Conservation (phyloP, 73 alveolate genomes). For the Uronychia setigera region DNA sequence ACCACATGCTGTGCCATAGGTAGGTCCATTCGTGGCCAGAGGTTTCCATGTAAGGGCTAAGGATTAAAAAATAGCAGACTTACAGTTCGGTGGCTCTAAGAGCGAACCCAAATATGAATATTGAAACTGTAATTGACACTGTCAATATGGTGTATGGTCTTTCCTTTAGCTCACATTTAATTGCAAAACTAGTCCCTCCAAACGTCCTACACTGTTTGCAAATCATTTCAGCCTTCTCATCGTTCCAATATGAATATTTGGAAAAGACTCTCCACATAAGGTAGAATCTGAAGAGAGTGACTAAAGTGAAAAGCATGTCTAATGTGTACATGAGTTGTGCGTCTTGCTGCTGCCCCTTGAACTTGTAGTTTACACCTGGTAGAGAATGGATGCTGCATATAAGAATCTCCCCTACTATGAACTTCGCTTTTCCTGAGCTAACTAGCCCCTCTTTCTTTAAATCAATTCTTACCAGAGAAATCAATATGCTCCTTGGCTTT, state of each 20-base stretch:
- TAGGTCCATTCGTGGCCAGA: constrained; percentile 84
- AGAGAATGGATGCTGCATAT: constrained; percentile 47
- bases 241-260: constrained; percentile 64
- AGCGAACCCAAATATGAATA: constrained; percentile 74
- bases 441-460: constrained; percentile 1
- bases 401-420: constrained; percentile 23
- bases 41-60: constrained; percentile 63
- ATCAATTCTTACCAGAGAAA: constrained; percentile 26
- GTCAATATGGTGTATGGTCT: constrained; percentile 75
- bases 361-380: constrained; percentile 30
- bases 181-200: constrained; percentile 81
- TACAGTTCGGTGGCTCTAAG: constrained; percentile 74
- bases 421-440: constrained; percentile 22
- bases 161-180: constrained; percentile 81
- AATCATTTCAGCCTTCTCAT: constrained; percentile 74
- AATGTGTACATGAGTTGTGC: constrained; percentile 34
- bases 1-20: constrained; percentile 94
- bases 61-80: background rate
- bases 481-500: constrained; percentile 63
- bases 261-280: constrained; percentile 71
- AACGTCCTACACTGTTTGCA: constrained; percentile 72
- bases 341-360: constrained; percentile 16
- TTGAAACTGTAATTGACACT: constrained; percentile 58
- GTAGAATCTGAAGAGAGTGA: constrained; percentile 51
- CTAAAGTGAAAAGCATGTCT: constrained; percentile 40